Base-by-base conservation (phyloP, 306 rosid species). In the Hippophae gyantsensis region DNA sequence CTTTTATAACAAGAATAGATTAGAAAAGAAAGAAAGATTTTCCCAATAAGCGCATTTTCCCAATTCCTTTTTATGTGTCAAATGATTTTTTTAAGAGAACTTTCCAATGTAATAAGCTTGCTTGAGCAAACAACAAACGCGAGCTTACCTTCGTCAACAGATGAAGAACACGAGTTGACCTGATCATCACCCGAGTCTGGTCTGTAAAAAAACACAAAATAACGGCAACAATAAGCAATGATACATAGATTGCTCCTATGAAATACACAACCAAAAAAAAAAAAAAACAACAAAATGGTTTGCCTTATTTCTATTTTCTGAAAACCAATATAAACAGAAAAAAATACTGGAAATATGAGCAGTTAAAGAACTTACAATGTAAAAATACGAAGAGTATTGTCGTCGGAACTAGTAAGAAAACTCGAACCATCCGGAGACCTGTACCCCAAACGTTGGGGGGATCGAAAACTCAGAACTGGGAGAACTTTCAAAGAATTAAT, bases 371-470 rank as follows among this genome's bases (percentile, higher is more conserved):
- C 77, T 78, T 69, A 92, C 95, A 76, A 58, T 10, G 74, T 12
- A 75, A 92, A 92, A 54, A 73, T 44, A 25, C 95, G 95, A 60
- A 92, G 89, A 64, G 84, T 68, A 64, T 81, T 85, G 65, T 87
- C 98, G 12, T 87, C 95, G 14, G 98, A 87, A 57, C 82, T 69
- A 49, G 98, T 80, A 42, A 92, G 93, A 56, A 87, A 92, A 53
- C 78, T 76, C 44, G 98, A 92, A 40, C 98, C 98, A 48, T 92
- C 96, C 9, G 96, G 96, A 42, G 96, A 87, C 96, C 97, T 89
- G 26, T 6, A 60, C 45, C 3, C 4, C 38, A 32, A 32, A 32
- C 38, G 38, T 32, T 32, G 38, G 38, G 38, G 38, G 38, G 0
- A 32, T 2, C 13, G 46, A 14, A 49, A 61, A 26, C 10, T 3